Evolutionary conservation across 2,329 filamentous ascomycete genomes (phyloP), one percentile per base, ranked within the genome.

Genomic region (Corinectria fuckeliana): DNA sequence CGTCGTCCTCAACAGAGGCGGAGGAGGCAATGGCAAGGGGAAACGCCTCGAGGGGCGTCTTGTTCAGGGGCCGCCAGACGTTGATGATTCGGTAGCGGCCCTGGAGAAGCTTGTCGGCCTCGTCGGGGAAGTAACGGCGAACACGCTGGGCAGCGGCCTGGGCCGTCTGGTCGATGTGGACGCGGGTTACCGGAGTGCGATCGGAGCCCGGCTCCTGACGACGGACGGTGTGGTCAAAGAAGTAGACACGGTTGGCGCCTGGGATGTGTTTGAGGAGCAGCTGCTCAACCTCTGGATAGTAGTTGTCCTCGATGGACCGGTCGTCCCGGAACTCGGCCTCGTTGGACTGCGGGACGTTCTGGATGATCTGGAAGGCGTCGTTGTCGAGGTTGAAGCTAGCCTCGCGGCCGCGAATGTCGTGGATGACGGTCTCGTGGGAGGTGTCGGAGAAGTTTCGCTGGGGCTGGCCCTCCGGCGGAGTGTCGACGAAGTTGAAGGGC

Each of bases 161-260:
- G 6, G 84, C 76, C 0, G 92, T 95, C 77, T 97, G 93, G 74
- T 97, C 93, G 62, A 96, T 90, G 75, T 97, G 93, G 0, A 91
- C 91, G 38, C 85, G 76, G 11, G 81, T 85, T 0, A 96, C 92
- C 2, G 93, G 92, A 1, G 78, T 80, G 47, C 92, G 85, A n/a
- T 76, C 74, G 0, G 90, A 84, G 52, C 79, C 75, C 0, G 87
- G 83, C 2, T 76, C 72, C 10, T 85, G 80, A 39, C 90, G 85
- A n/a, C 93, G 89, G 74, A 96, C 86, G 7, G 92, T 96, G 79
- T 97, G 91, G 80, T 96, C 92, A 77, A 96, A 97, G 72, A 96
- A 79, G 66, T 91, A 80, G 26, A 96, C 80, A 4, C 83, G 82
- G 56, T 85, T 82, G 23, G 85, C 83, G 52, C 89, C 91, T 0